These are phyloP conservation scores for Acacia melanoxylon DNA, from an alignment of 306 rosid species.

Conservation along the genomic window DNA sequence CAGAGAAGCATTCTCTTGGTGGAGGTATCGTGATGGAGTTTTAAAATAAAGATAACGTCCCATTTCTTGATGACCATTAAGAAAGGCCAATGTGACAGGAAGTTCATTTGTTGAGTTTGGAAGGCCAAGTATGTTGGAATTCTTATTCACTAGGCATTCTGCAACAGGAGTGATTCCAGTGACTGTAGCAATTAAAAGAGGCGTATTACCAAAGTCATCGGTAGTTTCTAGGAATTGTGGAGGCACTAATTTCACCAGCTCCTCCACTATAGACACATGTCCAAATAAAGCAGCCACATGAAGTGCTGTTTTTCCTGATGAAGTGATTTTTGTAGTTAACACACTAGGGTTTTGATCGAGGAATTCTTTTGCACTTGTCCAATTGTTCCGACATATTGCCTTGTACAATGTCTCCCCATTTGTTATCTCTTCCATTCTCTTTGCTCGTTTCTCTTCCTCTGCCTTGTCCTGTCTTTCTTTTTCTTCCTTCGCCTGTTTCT, in stretches of 20 bases:
- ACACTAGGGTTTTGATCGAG: neutral
- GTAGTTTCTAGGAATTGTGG: neutral
- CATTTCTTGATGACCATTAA: neutral
- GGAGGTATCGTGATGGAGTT: neutral
- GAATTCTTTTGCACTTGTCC: neutral
- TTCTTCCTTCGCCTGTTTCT: neutral
- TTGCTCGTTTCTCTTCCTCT: neutral
- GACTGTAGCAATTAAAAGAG: neutral
- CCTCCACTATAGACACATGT: neutral
- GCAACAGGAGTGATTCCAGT: neutral
- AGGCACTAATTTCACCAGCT: neutral
- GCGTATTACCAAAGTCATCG: neutral
- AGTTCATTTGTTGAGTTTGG: neutral
- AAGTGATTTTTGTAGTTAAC: neutral
- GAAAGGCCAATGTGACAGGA: too few species aligned
- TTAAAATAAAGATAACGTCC: neutral
- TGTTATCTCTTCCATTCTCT: neutral
- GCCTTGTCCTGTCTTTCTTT: neutral
- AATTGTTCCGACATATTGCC: neutral
- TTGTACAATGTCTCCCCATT: neutral
- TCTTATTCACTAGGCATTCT: neutral
- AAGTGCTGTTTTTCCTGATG: neutral
- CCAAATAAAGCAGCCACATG: neutral
- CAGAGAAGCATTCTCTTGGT: too few species aligned
- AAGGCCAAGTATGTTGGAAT: too few species aligned